phyloP scores from a whole-genome alignment of 352 stramenopile genomes.

The Thalassiosira mediterranea region DNA sequence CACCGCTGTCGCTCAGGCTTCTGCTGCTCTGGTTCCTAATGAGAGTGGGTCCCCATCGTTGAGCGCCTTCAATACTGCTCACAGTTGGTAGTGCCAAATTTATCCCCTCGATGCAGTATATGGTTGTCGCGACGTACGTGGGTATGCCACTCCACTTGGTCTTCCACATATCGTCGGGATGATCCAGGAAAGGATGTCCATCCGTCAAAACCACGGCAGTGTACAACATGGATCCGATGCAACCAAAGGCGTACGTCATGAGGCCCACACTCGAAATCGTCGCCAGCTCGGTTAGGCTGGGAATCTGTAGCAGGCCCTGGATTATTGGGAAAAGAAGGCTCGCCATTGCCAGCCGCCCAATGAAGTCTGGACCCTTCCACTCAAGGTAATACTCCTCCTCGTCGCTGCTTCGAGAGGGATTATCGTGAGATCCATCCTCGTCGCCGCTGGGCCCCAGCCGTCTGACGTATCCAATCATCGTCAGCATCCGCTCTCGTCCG shows the following conservation, averaged over 20 bases:
- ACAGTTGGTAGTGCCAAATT: constrained; percentile 59
- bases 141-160: constrained; percentile 56
- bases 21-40: not conserved
- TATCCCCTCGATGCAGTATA: constrained; percentile 62
- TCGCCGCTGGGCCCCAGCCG: constrained; percentile 14
- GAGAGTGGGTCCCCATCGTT: constrained; percentile 14
- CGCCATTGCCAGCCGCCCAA: constrained; percentile 47
- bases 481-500: constrained; percentile 10
- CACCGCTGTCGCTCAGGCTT: not conserved
- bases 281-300: constrained; percentile 35
- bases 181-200: constrained; percentile 44
- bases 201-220: constrained; percentile 41
- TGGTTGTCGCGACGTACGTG: constrained; percentile 53
- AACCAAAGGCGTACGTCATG: constrained; percentile 48
- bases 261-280: constrained; percentile 47
- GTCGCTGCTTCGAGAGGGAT: constrained; percentile 12
- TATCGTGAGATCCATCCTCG: constrained; percentile 5
- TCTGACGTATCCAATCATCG: constrained; percentile 1
- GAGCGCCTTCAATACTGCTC: constrained; percentile 40
- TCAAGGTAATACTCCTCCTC: constrained; percentile 46
- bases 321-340: constrained; percentile 56
- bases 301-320: constrained; percentile 51
- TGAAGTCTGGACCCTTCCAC: constrained; percentile 53
- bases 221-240: constrained; percentile 58
- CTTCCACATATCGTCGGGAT: constrained; percentile 51